Evolutionary conservation across 2,329 filamentous ascomycete genomes (phyloP).

Genomic region (Xylariaceae sp.): DNA sequence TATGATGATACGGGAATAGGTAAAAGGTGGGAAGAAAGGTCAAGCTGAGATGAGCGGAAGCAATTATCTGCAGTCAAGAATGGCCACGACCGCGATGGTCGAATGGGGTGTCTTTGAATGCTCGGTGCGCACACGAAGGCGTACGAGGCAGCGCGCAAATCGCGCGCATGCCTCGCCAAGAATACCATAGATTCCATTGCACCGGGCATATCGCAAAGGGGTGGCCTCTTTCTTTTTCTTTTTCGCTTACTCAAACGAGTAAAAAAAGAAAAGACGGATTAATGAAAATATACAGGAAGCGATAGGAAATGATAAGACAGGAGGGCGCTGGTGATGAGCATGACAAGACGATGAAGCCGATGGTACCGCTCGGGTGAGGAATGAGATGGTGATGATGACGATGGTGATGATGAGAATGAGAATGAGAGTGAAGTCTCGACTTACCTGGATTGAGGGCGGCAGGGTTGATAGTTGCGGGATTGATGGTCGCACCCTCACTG

Average conservation of each 20-base stretch:
- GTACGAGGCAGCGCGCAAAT: constrained; percentile 17
- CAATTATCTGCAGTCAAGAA: constrained; percentile 17
- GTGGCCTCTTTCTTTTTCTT: neutral
- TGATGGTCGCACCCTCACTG: constrained; percentile 83
- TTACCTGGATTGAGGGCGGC: constrained; percentile 54
- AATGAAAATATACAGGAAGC: constrained; percentile 8
- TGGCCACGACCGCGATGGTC: constrained; percentile 7
- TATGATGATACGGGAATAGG: neutral
- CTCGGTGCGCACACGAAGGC: constrained; percentile 15
- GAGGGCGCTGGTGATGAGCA: neutral
- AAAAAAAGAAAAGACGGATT: neutral
- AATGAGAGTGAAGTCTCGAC: constrained; percentile 32
- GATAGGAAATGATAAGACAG: constrained; percentile 5
- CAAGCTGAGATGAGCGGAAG: constrained; percentile 19
- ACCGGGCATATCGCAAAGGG: neutral
- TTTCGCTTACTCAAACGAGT: neutral
- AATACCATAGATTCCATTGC: constrained; percentile 2
- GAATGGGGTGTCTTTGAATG: constrained; percentile 1
- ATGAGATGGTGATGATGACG: neutral
- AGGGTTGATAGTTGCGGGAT: constrained; percentile 80
- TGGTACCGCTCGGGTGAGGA: no score
- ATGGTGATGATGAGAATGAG: constrained; percentile 6
- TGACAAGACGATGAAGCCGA: constrained; percentile 1
- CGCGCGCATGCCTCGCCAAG: constrained; percentile 17
- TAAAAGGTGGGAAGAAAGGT: neutral